Percentiles rank a stretch among this genome's conserved stretches.
These are phyloP conservation scores for Meyerozyma sp. DNA, from an alignment of 1,139 yeast species.

Conservation along the genomic window DNA sequence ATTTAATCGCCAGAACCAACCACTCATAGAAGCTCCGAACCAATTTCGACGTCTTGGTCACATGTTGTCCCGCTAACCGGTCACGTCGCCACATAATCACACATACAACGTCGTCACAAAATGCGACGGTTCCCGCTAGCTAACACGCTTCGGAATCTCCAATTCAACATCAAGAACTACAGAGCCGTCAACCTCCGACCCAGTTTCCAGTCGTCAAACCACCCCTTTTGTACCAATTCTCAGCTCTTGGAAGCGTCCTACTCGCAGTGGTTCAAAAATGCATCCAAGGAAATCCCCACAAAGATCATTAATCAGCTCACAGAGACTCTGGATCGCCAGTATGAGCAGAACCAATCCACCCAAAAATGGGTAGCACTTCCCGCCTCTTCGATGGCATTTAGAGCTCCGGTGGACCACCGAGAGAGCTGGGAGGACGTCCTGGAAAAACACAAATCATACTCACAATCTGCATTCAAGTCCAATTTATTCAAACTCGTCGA, in stretches of 20 bases:
- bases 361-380: slow-evolving; percentile 1
- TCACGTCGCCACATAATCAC: neutral
- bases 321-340: neutral
- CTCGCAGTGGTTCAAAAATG: slow-evolving; percentile 18
- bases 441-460: neutral
- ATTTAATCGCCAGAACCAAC: neutral
- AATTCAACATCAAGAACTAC: slow-evolving; percentile 16
- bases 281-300: slow-evolving; percentile 11
- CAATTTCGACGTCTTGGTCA: neutral
- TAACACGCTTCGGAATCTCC: slow-evolving; percentile 15
- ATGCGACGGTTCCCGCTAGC: slow-evolving; percentile 18
- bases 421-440: slow-evolving; percentile 1
- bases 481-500: neutral
- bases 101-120: slow-evolving; percentile 3
- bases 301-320: slow-evolving; percentile 1
- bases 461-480: neutral
- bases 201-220: slow-evolving; percentile 15
- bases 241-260: slow-evolving; percentile 22
- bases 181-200: slow-evolving; percentile 13
- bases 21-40: neutral
- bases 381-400: slow-evolving; percentile 3
- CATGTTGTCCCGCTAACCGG: neutral
- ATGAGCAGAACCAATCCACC: neutral
- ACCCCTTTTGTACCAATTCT: slow-evolving; percentile 21
- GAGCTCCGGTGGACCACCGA: slow-evolving; percentile 5